A percentile compares a stretch with the other conserved stretches of the same genome.
These are phyloP conservation scores for Mycena galopus DNA, from an alignment of 768 basidiomycete genomes.

Conservation along the genomic window DNA sequence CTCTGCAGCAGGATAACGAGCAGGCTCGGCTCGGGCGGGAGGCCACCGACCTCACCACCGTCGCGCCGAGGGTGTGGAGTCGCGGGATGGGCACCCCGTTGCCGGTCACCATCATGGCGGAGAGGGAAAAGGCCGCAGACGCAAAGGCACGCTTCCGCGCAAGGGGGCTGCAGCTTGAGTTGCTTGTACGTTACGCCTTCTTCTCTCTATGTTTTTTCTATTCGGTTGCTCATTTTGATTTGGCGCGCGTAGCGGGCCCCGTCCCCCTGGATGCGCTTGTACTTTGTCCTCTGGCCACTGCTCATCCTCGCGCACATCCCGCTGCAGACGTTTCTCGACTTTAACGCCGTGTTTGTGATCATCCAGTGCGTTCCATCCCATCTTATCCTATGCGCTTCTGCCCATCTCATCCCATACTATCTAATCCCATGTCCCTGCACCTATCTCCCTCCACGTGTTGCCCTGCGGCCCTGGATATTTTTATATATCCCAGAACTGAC, in stretches of 20 bases:
- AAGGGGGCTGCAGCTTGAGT: slow-evolving; percentile 74
- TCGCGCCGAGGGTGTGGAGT: slow-evolving; percentile 70
- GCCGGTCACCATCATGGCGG: slow-evolving; percentile 32
- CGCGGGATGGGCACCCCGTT: slow-evolving; percentile 64
- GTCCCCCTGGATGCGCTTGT: slow-evolving; percentile 63
- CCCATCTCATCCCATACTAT: too few species aligned
- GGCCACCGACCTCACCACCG: slow-evolving; percentile 45
- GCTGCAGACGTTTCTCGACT: slow-evolving; percentile 89
- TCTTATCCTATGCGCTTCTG: too few species aligned
- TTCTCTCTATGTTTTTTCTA: not conserved
- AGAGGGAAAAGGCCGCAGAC: slow-evolving; percentile 46
- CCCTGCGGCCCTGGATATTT: too few species aligned
- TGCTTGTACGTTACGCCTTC: slow-evolving; percentile 58
- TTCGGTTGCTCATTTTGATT: not conserved
- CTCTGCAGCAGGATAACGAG: slow-evolving; percentile 67
- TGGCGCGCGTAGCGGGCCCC: not conserved
- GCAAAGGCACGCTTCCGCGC: slow-evolving; percentile 78
- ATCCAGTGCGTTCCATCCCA: slow-evolving; percentile 72
- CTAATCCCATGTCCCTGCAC: too few species aligned
- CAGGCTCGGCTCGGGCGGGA: slow-evolving; percentile 55
- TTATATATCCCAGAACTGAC: not conserved
- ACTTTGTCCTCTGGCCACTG: slow-evolving; percentile 79
- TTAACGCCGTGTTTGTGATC: slow-evolving; percentile 88
- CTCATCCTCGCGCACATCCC: slow-evolving; percentile 79
- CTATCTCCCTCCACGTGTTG: too few species aligned